These are phyloP conservation scores for Lupinus albus DNA, from an alignment of 306 rosid species.

Conservation along the genomic window DNA sequence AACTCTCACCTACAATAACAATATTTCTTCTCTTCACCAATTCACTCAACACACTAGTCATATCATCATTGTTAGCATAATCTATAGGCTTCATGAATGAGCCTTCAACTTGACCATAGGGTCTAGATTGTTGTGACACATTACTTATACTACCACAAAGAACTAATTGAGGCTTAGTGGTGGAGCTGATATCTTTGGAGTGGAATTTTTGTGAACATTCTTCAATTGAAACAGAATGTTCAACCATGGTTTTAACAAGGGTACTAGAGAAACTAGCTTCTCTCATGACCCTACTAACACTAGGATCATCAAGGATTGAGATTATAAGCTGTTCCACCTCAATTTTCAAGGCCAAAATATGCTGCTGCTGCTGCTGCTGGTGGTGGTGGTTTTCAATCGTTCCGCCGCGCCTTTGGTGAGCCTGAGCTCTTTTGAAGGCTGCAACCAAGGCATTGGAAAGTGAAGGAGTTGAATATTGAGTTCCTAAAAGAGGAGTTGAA, in stretches of 20 bases:
- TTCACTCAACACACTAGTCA: slow-evolving; percentile 60
- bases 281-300: slow-evolving; percentile 94
- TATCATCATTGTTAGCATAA: slow-evolving; percentile 53
- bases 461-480: slow-evolving; percentile 67
- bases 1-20: slow-evolving; percentile 70
- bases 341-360: slow-evolving; percentile 76
- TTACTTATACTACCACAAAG: slow-evolving; percentile 14
- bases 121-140: slow-evolving; percentile 38
- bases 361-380: too few species aligned
- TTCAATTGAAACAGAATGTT: slow-evolving; percentile 67
- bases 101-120: slow-evolving; percentile 44
- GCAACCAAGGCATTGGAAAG: slow-evolving; percentile 90
- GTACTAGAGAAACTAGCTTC: slow-evolving; percentile 92
- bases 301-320: slow-evolving; percentile 86
- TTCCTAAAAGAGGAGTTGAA: slow-evolving; percentile 63
- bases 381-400: slow-evolving; percentile 78
- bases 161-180: slow-evolving; percentile 46
- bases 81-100: slow-evolving; percentile 43
- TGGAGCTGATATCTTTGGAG: slow-evolving; percentile 42
- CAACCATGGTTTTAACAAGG: slow-evolving; percentile 67
- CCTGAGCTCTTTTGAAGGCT: slow-evolving; percentile 91
- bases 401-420: slow-evolving; percentile 93
- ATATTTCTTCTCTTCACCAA: slow-evolving; percentile 61
- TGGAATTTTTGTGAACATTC: slow-evolving; percentile 53
- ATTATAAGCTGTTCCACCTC: slow-evolving; percentile 81